These are phyloP conservation scores for Phytopythium aichiense DNA, from an alignment of 352 stramenopile genomes.

Conservation along the genomic window DNA sequence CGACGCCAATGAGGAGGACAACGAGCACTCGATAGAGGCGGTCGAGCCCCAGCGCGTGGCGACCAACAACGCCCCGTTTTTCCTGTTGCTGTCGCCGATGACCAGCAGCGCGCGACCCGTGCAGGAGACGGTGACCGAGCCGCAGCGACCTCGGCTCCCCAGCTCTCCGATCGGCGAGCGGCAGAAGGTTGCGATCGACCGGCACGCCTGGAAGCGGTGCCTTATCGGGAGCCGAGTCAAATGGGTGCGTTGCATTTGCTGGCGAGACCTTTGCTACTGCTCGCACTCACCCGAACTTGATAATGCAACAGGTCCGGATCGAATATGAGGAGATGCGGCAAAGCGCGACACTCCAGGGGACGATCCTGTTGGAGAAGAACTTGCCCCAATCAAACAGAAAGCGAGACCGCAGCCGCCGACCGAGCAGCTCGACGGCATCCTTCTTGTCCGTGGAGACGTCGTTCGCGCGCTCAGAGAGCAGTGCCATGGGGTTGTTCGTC, in stretches of 20 bases:
- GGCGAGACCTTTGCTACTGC: neutral
- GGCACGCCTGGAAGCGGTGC: conserved; percentile 72
- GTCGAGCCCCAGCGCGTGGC: neutral
- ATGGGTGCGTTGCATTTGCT: conserved; percentile 28
- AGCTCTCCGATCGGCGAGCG: conserved; percentile 35
- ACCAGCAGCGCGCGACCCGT: neutral
- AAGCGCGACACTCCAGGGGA: conserved; percentile 1
- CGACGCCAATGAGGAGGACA: neutral
- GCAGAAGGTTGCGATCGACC: conserved; percentile 48
- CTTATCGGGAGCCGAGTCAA: conserved; percentile 26
- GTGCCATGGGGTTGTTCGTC: conserved; percentile 20
- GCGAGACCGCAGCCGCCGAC: neutral
- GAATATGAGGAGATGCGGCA: conserved; percentile 1
- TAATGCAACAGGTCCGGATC: neutral
- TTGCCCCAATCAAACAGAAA: neutral
- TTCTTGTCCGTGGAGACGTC: conserved; percentile 22
- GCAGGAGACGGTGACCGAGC: neutral
- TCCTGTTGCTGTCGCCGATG: neutral
- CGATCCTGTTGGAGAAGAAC: conserved; percentile 4
- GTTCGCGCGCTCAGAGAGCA: conserved; percentile 21
- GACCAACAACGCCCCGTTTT: neutral
- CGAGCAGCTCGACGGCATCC: neutral
- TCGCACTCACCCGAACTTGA: too few species aligned
- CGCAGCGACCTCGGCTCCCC: neutral
- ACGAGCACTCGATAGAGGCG: neutral